Base-by-base conservation (phyloP, 495 filamentous ascomycete species). In the Neurospora tetrasperma region DNA sequence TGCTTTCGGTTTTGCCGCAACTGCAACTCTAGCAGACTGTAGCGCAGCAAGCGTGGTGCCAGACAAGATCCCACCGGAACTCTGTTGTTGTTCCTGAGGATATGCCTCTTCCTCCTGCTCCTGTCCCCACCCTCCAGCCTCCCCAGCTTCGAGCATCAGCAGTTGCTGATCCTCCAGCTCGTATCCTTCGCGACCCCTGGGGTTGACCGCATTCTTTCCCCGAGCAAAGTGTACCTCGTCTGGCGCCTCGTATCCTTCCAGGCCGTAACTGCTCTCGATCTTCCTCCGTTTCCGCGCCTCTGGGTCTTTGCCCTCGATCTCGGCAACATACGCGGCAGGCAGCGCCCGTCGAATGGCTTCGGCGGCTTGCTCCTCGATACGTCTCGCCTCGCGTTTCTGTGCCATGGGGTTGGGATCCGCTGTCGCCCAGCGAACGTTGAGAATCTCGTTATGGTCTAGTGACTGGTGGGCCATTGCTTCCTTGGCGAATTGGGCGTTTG, bases 351-450 rank as follows among this genome's bases (percentile, higher is more conserved):
- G 85, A 46, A 99, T 93, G 11, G 96, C 96, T 78, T 98, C 96
- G 0, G 96, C 96, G n/a, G 96, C 96, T 82, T 98, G 95, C 80
- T 99, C 96, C 81, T 99, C 96, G 70, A 99, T 89, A 20, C 90
- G 86, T 42, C 92, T 86, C 23, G 92, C 94, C 79, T 99, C 96
- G 42, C 96, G 88, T 75, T 96, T 95, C 80, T 97, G 94, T 11
- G 96, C 93, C 86, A 93, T 88, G 0, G 96, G 96, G 75, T 99
- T 99, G 23, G 96, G 96, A 79, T 99, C 96, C 4, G 91, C 91
- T 0, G 96, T 98, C 31, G 96, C 96, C 96, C 96, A 99, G 43
- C 96, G 86, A 18, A 99, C 96, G 78, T 99, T 99, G 2, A 99
- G 82, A 42, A 98, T 91, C 81, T 99, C 96, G 73, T 87, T 89